Evolutionary conservation across 257 asterid genomes (phyloP).

Genomic region (Primulina eburnea): DNA sequence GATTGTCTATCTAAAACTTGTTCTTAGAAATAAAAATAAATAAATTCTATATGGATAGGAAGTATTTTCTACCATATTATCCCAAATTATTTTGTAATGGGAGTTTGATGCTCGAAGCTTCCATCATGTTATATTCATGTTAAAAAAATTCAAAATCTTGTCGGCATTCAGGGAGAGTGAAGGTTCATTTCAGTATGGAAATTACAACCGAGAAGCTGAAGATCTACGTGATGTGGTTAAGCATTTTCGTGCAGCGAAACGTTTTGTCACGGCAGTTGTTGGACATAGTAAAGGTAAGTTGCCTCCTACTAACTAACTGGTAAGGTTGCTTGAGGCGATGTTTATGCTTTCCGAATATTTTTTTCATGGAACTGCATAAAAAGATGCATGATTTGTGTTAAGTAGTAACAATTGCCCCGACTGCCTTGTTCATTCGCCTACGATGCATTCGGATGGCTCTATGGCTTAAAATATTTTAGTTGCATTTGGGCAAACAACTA

Average conservation of each 20-base stretch:
- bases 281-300: conserved; percentile 88
- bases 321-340: no score
- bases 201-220: conserved; percentile 78
- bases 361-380: neutral
- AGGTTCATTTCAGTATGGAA: conserved; percentile 83
- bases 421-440: no score
- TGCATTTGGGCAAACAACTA: no score
- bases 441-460: no score
- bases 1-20: neutral
- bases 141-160: neutral
- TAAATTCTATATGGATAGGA: no score
- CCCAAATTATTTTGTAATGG: no score
- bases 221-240: conserved; percentile 69
- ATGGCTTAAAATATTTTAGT: no score
- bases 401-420: no score
- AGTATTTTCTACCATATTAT: no score
- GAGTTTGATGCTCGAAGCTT: neutral
- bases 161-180: conserved; percentile 70
- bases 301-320: no score
- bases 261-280: conserved; percentile 51
- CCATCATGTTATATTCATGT: no score
- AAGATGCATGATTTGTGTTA: neutral
- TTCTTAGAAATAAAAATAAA: no score
- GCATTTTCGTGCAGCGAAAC: conserved; percentile 51
- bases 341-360: neutral